A percentile compares a stretch with the other conserved stretches of the same genome.
These are phyloP conservation scores for Vanrija pseudolonga DNA, from an alignment of 1,284 basidiomycete species.

Conservation along the genomic window DNA sequence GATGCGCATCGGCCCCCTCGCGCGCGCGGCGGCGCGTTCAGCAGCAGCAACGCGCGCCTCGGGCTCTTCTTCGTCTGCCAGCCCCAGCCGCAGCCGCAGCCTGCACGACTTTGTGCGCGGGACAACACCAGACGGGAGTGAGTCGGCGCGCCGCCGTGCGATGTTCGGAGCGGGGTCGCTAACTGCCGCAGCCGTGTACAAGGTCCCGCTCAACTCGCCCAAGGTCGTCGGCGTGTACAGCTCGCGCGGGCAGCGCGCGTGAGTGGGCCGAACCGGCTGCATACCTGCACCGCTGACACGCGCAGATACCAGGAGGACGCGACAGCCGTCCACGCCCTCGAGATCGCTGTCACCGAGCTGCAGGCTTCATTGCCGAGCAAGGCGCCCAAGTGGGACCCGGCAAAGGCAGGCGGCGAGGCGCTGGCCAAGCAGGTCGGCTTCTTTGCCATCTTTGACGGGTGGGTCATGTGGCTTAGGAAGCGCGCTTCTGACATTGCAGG, in stretches of 20 bases:
- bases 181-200: slow-evolving; percentile 33
- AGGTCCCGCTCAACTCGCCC: slow-evolving; percentile 38
- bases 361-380: slow-evolving; percentile 60
- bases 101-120: slow-evolving; percentile 39
- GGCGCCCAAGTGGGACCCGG: slow-evolving; percentile 65
- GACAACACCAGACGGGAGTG: slow-evolving; percentile 20
- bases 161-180: too few relatives aligned
- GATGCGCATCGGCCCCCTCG: neutral
- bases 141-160: neutral
- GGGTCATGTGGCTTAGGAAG: slow-evolving; percentile 21
- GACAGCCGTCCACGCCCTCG: slow-evolving; percentile 67
- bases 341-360: slow-evolving; percentile 69
- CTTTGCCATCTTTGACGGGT: slow-evolving; percentile 88
- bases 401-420: slow-evolving; percentile 49
- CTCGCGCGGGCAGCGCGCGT: slow-evolving; percentile 71
- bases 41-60: neutral
- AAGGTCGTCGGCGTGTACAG: slow-evolving; percentile 67
- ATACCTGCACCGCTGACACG: too few relatives aligned
- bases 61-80: too few relatives aligned
- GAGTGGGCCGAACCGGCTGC: too few relatives aligned
- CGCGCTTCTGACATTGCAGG: slow-evolving; percentile 49
- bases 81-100: neutral
- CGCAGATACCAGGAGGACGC: slow-evolving; percentile 75
- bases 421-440: slow-evolving; percentile 73
- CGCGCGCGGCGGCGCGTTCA: neutral